phyloP scores from a whole-genome alignment of 108 stramenopile genomes.

The Cylindrotheca fusiformis region DNA sequence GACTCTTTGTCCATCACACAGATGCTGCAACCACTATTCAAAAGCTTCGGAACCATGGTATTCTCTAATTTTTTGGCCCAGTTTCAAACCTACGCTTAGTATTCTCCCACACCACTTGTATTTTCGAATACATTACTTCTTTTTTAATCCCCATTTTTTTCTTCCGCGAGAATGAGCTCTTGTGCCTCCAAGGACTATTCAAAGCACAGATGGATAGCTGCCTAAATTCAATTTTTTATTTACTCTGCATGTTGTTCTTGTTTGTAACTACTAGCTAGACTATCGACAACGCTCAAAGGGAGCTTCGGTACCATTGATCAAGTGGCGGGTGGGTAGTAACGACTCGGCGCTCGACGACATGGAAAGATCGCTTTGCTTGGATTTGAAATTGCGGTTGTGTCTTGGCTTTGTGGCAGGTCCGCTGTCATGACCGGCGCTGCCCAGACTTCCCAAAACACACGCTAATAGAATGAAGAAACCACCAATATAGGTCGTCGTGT shows the following conservation, averaged over 20 bases:
- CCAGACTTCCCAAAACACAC: slow-evolving; percentile 35
- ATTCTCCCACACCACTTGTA: too few species aligned
- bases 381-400: not conserved
- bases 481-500: slow-evolving; percentile 18
- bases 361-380: not conserved
- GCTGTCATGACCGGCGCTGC: not conserved
- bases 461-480: slow-evolving; percentile 34
- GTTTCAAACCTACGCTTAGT: too few species aligned
- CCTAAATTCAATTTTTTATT: too few species aligned
- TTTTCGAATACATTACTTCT: too few species aligned
- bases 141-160: too few species aligned
- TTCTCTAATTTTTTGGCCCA: slow-evolving; percentile 21
- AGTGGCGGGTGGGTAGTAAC: not conserved
- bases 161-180: too few species aligned
- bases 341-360: not conserved
- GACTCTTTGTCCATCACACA: slow-evolving; percentile 74
- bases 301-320: too few species aligned
- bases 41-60: slow-evolving; percentile 24
- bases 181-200: too few species aligned
- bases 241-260: too few species aligned
- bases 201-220: too few species aligned
- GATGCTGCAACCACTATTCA: slow-evolving; percentile 29
- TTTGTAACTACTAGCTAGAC: too few species aligned
- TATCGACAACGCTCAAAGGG: too few species aligned
- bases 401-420: not conserved